Evolutionary conservation across 768 basidiomycete genomes (phyloP).

Genomic region (Chalciporus sphaerocephalus): DNA sequence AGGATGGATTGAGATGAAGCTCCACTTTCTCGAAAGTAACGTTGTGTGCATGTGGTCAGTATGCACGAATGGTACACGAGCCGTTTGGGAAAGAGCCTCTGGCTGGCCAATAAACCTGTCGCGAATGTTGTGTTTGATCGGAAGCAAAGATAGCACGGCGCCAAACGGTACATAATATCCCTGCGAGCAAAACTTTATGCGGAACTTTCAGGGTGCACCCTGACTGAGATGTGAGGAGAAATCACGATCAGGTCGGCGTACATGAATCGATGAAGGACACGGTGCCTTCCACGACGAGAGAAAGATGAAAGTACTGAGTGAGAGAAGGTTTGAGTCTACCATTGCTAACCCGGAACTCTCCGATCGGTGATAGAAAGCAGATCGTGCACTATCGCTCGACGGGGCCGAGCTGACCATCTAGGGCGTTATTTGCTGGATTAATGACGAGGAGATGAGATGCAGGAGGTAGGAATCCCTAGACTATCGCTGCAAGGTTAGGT

Average conservation of each 20-base stretch:
- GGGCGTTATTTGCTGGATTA: slow-evolving; percentile 1
- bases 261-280: slow-evolving; percentile 11
- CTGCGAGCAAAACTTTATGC: slow-evolving; percentile 21
- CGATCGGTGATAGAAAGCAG: slow-evolving; percentile 16
- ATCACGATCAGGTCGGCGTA: slow-evolving; percentile 9
- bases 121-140: slow-evolving; percentile 21
- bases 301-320: neutral
- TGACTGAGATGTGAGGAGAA: slow-evolving; percentile 20
- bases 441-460: slow-evolving; percentile 12
- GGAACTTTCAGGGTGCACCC: slow-evolving; percentile 30
- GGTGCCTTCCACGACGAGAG: slow-evolving; percentile 10
- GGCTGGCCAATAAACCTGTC: slow-evolving; percentile 9
- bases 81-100: slow-evolving; percentile 20
- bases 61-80: slow-evolving; percentile 11
- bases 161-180: slow-evolving; percentile 30
- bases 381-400: slow-evolving; percentile 3
- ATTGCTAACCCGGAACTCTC: slow-evolving; percentile 21
- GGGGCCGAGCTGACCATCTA: slow-evolving; percentile 20
- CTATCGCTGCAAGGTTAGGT: slow-evolving; percentile 5
- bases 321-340: slow-evolving; percentile 3
- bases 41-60: slow-evolving; percentile 22
- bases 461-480: neutral
- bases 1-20: slow-evolving; percentile 6
- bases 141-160: slow-evolving; percentile 21
- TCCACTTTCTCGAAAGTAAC: slow-evolving; percentile 21